Evolutionary conservation across 495 filamentous ascomycete species (phyloP).

Genomic region (Annulohypoxylon bovei): DNA sequence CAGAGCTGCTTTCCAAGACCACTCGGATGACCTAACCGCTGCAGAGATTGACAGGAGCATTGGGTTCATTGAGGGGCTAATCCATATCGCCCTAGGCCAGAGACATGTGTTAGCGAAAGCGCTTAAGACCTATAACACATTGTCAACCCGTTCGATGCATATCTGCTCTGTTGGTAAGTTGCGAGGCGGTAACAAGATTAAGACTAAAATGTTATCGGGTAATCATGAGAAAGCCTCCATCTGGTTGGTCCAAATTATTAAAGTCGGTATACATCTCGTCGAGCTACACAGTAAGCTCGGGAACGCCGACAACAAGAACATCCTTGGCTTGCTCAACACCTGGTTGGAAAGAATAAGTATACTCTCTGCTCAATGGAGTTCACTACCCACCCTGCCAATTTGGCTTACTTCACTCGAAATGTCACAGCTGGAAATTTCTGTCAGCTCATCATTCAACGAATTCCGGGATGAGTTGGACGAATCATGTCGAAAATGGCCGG

Average conservation of each 20-base stretch:
- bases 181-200: constrained; percentile 27
- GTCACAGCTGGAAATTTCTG: constrained; percentile 55
- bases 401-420: constrained; percentile 61
- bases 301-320: constrained; percentile 52
- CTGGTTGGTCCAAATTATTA: constrained; percentile 57
- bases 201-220: constrained; percentile 22
- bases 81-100: constrained; percentile 75
- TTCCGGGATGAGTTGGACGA: constrained; percentile 57
- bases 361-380: constrained; percentile 52
- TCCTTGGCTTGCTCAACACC: constrained; percentile 55
- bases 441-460: constrained; percentile 54
- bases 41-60: constrained; percentile 80
- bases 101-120: constrained; percentile 62
- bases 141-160: constrained; percentile 22
- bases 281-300: constrained; percentile 71
- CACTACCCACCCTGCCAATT: constrained; percentile 63
- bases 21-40: constrained; percentile 83
- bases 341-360: constrained; percentile 61
- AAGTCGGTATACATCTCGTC: constrained; percentile 58
- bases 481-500: constrained; percentile 60
- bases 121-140: constrained; percentile 44
- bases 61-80: constrained; percentile 82
- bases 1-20: constrained; percentile 70
- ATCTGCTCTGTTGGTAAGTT: constrained; percentile 39
- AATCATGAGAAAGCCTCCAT: constrained; percentile 48